Evolutionary conservation across 2,329 filamentous ascomycete species (phyloP), one percentile per base, ranked within the genome.

Genomic region (Achaetomium macrosporum): DNA sequence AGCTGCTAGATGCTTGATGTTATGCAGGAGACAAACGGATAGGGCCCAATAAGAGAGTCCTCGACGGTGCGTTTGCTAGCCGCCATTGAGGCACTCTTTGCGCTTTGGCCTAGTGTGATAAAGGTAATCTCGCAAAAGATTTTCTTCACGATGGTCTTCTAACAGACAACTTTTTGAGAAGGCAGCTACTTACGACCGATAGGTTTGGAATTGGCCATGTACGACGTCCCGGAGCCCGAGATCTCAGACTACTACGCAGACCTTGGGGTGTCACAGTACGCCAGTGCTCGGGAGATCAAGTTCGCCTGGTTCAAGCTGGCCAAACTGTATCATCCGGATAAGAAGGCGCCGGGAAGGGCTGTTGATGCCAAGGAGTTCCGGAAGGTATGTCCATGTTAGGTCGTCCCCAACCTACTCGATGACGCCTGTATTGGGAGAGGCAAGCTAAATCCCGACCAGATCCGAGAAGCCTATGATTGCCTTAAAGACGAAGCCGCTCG

Each of bases 181-280:
- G n/a, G n/a, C n/a, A n/a, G n/a, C n/a, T n/a, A n/a, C 25, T 25
- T 7, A 25, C 25, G 7, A 25, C 4, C 7, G 4, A 25, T 7
- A n/a, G 12, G 4, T 16, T 16, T 37, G 31, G 10, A 37, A 17
- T 37, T 46, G 43, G n/a, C 6, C 10, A 10, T 15, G 30, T 17
- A 11, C 10, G 13, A 36, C 20, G n/a, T 48, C 11, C 13, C 36
- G 5, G n/a, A 50, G 30, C 31, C 40, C 15, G 17, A 25, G 16
- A 16, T 19, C 31, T 29, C 42, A 5, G 48, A 55, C 41, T 55
- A 49, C 41, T 55, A 55, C 42, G 33, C 40, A 19, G 44, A 49
- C 47, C 43, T 53, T 70, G 49, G 49, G 0, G 36, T 51, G 19
- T 11, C 53, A 3, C 43, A 42, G 16, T 17, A 36, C 31, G 48